These are phyloP conservation scores for Mycosarcoma maydis DNA, from an alignment of 1,284 basidiomycete species.

Conservation along the genomic window DNA sequence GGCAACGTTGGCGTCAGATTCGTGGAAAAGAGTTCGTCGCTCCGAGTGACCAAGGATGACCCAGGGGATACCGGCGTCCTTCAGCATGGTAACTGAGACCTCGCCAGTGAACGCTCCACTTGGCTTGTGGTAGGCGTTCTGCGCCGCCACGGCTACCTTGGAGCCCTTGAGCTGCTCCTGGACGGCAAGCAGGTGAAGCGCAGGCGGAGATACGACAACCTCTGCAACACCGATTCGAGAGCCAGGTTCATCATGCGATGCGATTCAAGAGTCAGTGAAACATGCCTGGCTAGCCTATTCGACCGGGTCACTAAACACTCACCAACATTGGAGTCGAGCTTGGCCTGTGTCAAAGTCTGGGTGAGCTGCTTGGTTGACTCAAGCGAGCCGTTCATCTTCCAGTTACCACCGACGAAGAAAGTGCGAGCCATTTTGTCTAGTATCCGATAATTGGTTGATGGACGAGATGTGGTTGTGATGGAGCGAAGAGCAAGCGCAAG, in stretches of 20 bases:
- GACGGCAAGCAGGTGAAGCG: constrained; percentile 60
- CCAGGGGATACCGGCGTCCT: constrained; percentile 85
- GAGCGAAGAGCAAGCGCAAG: constrained; percentile 6
- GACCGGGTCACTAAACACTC: no score
- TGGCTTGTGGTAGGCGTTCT: constrained; percentile 87
- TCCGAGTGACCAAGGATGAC: constrained; percentile 99
- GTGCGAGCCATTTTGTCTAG: constrained; percentile 52
- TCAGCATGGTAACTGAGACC: constrained; percentile 73
- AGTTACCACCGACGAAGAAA: constrained; percentile 65
- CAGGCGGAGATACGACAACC: constrained; percentile 65
- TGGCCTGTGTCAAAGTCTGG: constrained; percentile 50
- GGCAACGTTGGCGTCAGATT: constrained; percentile 84
- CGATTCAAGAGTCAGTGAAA: background rate
- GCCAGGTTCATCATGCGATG: background rate
- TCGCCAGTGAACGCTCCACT: constrained; percentile 88
- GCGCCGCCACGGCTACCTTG: constrained; percentile 75
- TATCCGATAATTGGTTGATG: background rate
- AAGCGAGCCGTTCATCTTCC: constrained; percentile 67
- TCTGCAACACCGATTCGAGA: constrained; percentile 19
- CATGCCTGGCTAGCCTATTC: no score
- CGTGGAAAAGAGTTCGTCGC: constrained; percentile 89
- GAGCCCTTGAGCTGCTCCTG: constrained; percentile 53
- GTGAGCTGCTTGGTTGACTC: constrained; percentile 62
- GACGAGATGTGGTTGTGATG: constrained; percentile 1
- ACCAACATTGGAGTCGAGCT: constrained; percentile 62